Base-by-base conservation (phyloP, 2,329 filamentous ascomycete genomes). In the Aspergillus ochraceoroseus region DNA sequence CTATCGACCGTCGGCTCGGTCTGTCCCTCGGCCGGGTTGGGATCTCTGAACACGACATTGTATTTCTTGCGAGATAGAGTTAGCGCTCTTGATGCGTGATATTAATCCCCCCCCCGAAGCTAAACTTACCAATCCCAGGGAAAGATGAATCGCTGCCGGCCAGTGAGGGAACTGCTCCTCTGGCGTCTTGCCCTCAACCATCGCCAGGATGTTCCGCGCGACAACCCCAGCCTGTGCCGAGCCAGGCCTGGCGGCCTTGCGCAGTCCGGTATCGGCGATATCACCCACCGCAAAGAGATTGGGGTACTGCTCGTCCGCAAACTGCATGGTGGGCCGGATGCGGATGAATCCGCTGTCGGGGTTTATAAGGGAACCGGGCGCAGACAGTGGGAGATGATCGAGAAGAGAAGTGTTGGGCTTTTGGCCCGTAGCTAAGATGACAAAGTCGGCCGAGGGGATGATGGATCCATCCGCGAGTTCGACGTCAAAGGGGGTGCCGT, bases 341-440 rank as follows among this genome's bases (percentile, higher is more conserved):
- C 60, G 57, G 32, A 64, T 55, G 20, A 55, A 64, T 3, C 61
- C 61, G 37, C 63, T 64, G 1, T 56, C 47, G 0, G 58, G 60
- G 43, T 65, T 66, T 3, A 63, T 39, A 1, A 65, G 42, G 1
- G 56, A 56, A 5, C 49, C 45, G 0, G 53, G 20, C 0, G 33
- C 33, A 0, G 56, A 54, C 1, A 62, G 49, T 1, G 57, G 51
- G 2, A 71, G 41, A 4, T 55, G 37, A 2, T 50, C 32, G 5
- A 74, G 39, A 4, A 72, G 54, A 9, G 57, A 48, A 8, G 68
- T 71, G 27, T 72, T 71, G 0, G 71, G 68, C n/a, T 52, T 67
- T 53, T 74, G 71, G 2, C 72, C 71, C 0, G 68, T 74, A 2
- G 69, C 71, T 1, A 67, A 52, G 17, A 74, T 70, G 30, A 57